Evolutionary conservation across 2,329 filamentous ascomycete species (phyloP).

Genomic region (Cladosporium sp.): DNA sequence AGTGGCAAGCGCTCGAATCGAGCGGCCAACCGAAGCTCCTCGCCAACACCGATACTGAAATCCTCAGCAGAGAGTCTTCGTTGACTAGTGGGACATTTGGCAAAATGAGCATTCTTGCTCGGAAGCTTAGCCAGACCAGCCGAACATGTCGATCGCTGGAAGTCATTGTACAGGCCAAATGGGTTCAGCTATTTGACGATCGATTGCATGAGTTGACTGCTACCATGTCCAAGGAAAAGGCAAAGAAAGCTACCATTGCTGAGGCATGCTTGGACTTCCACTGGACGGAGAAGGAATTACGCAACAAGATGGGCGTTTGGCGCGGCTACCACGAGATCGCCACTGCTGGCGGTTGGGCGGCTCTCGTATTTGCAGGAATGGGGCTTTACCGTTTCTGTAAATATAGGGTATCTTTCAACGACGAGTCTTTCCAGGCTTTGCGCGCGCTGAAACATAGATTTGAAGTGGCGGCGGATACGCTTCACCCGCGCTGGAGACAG

Average conservation of each 20-base stretch:
- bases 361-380: constrained; percentile 54
- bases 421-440: constrained; percentile 48
- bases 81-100: constrained; percentile 32
- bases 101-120: constrained; percentile 41
- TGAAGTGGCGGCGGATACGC: constrained; percentile 30
- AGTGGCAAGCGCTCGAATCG: constrained; percentile 31
- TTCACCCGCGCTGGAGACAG: constrained; percentile 44
- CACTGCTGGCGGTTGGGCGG: constrained; percentile 53
- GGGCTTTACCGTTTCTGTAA: constrained; percentile 60
- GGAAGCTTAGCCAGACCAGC: constrained; percentile 47
- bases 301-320: constrained; percentile 53
- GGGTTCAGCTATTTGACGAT: constrained; percentile 53
- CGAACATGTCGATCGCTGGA: constrained; percentile 54
- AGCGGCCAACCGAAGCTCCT: constrained; percentile 26
- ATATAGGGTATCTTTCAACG: constrained; percentile 47
- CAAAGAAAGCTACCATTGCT: constrained; percentile 49
- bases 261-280: constrained; percentile 52
- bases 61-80: constrained; percentile 18
- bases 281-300: constrained; percentile 56
- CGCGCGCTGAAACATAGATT: constrained; percentile 43
- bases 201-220: constrained; percentile 42
- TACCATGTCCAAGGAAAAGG: constrained; percentile 34
- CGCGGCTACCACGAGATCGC: constrained; percentile 58
- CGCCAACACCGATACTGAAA: constrained; percentile 20
- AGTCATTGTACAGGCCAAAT: constrained; percentile 55